phyloP scores from a whole-genome alignment of 331 rosid genomes.

The Malus hybrid region DNA sequence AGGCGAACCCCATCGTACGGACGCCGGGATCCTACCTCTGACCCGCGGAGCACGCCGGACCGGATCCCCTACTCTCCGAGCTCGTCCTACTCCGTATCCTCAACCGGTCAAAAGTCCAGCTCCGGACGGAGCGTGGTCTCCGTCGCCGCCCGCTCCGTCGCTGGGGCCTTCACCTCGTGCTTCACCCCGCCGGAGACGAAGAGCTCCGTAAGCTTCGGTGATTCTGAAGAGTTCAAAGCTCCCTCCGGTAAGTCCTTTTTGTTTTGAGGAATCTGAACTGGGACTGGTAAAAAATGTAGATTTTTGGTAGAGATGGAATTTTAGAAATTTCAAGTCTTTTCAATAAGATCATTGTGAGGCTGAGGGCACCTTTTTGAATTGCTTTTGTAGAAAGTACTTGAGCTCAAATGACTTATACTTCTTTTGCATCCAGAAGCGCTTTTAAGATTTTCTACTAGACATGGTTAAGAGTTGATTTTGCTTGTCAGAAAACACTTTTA shows the following conservation, averaged over 20 bases:
- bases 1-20: conserved; percentile 12
- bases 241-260: conserved; percentile 31
- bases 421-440: not conserved
- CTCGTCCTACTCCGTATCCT: conserved; percentile 30
- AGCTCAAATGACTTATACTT: not conserved
- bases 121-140: conserved; percentile 28
- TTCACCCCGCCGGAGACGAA: conserved; percentile 61
- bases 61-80: conserved; percentile 21
- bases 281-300: not conserved
- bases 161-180: conserved; percentile 54
- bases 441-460: not conserved
- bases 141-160: conserved; percentile 50
- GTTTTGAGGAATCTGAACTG: not conserved
- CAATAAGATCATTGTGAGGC: too few species aligned
- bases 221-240: conserved; percentile 45
- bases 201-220: conserved; percentile 29
- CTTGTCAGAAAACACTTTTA: not conserved
- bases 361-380: too few species aligned
- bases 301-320: not conserved
- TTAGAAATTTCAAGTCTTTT: not conserved
- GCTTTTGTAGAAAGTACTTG: too few species aligned
- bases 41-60: conserved; percentile 23
- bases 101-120: conserved; percentile 19
- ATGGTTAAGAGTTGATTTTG: not conserved
- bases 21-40: conserved; percentile 21